Percentiles rank a stretch among this genome's conserved stretches.
Evolutionary conservation across 2,329 filamentous ascomycete genomes (phyloP).

Genomic region (Helminthosporium solani): DNA sequence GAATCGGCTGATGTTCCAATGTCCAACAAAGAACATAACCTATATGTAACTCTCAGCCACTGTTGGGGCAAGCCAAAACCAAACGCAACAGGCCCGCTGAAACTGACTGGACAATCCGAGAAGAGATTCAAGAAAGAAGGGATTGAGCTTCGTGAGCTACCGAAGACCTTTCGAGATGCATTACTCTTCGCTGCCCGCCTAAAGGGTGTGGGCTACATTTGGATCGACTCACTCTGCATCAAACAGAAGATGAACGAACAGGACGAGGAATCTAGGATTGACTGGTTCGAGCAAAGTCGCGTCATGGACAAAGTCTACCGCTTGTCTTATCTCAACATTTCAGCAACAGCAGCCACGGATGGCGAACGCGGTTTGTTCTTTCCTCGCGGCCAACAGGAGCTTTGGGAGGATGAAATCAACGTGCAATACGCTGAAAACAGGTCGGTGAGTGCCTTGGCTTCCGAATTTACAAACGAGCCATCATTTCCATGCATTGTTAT

Average conservation of each 20-base stretch:
- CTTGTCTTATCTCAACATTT: slow-evolving; percentile 23
- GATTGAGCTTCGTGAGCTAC: slow-evolving; percentile 2
- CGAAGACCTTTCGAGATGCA: slow-evolving; percentile 12
- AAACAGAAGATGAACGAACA: slow-evolving; percentile 8
- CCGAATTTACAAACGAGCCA: no score
- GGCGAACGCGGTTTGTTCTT: slow-evolving; percentile 18
- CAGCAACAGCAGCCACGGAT: slow-evolving; percentile 20
- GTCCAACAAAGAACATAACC: neutral
- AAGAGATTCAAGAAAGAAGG: slow-evolving; percentile 3
- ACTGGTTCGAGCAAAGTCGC: slow-evolving; percentile 19
- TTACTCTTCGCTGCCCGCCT: slow-evolving; percentile 10
- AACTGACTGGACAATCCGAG: neutral
- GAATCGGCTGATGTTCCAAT: no score
- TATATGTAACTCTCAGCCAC: slow-evolving; percentile 4
- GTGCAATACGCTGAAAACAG: no score
- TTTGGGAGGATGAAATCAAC: slow-evolving; percentile 15
- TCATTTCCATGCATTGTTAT: slow-evolving; percentile 8
- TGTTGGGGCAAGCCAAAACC: slow-evolving; percentile 2
- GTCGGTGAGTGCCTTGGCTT: no score
- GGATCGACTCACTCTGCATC: slow-evolving; percentile 12
- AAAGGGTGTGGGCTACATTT: slow-evolving; percentile 7
- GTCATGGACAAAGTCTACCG: slow-evolving; percentile 18
- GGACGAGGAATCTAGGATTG: slow-evolving; percentile 3
- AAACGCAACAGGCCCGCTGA: neutral
- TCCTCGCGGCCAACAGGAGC: neutral